Base-by-base conservation (phyloP, 371 early-diverging fungal genomes). In the Zancudomyces culisetae region DNA sequence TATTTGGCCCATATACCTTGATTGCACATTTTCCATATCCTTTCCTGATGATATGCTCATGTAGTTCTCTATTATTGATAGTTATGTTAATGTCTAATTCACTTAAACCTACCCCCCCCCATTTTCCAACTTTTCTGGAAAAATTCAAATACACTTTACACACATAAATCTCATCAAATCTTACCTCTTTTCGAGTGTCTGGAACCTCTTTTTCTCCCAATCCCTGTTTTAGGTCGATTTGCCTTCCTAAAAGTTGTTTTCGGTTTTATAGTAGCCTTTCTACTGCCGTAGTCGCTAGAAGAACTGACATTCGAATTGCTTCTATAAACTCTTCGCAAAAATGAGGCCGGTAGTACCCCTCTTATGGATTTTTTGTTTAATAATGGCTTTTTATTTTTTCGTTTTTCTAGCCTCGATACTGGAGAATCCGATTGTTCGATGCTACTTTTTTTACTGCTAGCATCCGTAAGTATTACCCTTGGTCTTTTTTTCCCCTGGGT, bases 351-450 rank as follows among this genome's bases (percentile, higher is more conserved):
- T 13, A 52, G 40, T 22, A 52, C 53, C 2, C 53, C 53, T 23
- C 53, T 20, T 23, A 52, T 52, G 8, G 53, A 39, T 22, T 52
- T 52, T 52, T 52, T 52, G 15, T 52, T 41, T 42, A 42, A n/a
- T 10, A 49, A 10, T 6, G 21, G 10, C 21, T 10, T 24, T 4
- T n/a, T 24, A 4, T 49, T 4, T n/a, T 6, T n/a, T 43, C 20
- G 6, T 43, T 21, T 43, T 43, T 19, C 43, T 43, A 20, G 21
- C 43, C 10, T 20, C 6, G 21, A 21, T 10, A 43, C 43, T 43
- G 19, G 6, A n/a, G 43, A 43, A 43, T 8, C 24, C 6, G 19
- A 10, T 21, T 10, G 24, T 43, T 24, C 6, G n/a, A n/a, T 40
- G 10, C 10, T n/a, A 10, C 10, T 40, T 40, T 40, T 10, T 40